A percentile compares a stretch with the other conserved stretches of the same genome.
phyloP scores from a whole-genome alignment of 2,329 filamentous ascomycete genomes.

The Alternaria gaisen region DNA sequence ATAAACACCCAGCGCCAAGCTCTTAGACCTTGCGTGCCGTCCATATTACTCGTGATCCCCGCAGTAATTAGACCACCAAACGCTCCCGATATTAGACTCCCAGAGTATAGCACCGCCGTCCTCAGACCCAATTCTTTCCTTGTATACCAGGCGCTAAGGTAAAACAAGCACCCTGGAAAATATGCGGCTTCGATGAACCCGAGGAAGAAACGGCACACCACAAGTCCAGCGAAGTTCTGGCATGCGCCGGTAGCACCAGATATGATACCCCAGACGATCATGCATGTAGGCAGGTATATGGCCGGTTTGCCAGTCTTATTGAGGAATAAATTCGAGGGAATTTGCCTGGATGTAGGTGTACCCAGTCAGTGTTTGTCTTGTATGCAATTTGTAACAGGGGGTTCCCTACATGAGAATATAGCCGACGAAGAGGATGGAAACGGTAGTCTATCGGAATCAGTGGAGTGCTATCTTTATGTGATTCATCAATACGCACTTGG shows the following conservation, averaged over 20 bases:
- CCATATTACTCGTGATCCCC: conserved; percentile 73
- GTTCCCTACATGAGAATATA: conserved; percentile 55
- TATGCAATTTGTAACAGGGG: not conserved
- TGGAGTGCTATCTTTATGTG: not conserved
- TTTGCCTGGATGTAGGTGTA: conserved; percentile 14
- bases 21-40: conserved; percentile 63
- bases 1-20: conserved; percentile 76
- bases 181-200: conserved; percentile 64
- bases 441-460: conserved; percentile 32
- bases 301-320: conserved; percentile 52
- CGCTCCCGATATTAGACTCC: conserved; percentile 73
- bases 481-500: conserved; percentile 58
- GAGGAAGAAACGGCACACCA: conserved; percentile 62
- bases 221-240: conserved; percentile 56
- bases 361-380: conserved; percentile 1
- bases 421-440: conserved; percentile 68
- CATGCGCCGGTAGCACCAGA: conserved; percentile 51
- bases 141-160: conserved; percentile 73
- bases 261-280: conserved; percentile 55
- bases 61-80: conserved; percentile 70
- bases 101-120: conserved; percentile 72
- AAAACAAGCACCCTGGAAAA: conserved; percentile 69
- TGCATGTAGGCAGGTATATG: conserved; percentile 53
- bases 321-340: conserved; percentile 59
- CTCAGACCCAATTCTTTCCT: conserved; percentile 72